phyloP scores from a whole-genome alignment of 2,329 filamentous ascomycete species.

The Pleoardoris graminearum region DNA sequence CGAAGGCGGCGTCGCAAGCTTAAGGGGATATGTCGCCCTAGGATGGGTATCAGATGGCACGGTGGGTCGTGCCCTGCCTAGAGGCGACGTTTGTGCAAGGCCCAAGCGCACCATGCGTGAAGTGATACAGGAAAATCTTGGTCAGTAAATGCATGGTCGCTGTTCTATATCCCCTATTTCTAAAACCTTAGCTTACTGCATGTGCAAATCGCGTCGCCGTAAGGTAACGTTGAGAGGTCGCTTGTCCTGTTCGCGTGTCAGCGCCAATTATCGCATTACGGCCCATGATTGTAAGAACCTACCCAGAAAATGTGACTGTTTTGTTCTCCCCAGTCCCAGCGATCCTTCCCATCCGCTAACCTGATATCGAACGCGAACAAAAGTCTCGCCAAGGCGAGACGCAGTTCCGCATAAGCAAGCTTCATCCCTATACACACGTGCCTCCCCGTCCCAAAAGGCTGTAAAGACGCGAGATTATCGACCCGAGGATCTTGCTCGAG shows the following conservation, averaged over 20 bases:
- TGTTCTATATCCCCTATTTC: too few species aligned
- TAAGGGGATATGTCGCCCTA: neutral
- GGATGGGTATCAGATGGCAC: too few species aligned
- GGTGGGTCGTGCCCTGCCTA: too few species aligned
- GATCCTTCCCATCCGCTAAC: slow-evolving; percentile 14
- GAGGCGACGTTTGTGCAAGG: slow-evolving; percentile 6
- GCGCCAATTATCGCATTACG: neutral
- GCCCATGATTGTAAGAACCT: neutral
- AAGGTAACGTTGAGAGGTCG: slow-evolving; percentile 6
- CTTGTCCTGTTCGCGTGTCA: slow-evolving; percentile 6
- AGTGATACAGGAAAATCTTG: neutral
- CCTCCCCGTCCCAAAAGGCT: slow-evolving; percentile 23
- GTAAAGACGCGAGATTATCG: slow-evolving; percentile 15
- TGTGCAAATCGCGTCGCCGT: neutral
- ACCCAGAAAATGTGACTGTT: slow-evolving; percentile 21
- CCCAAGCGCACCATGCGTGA: neutral
- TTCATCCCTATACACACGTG: slow-evolving; percentile 26
- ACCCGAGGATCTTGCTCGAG: slow-evolving; percentile 1
- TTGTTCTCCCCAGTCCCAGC: slow-evolving; percentile 22
- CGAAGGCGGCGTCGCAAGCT: slow-evolving; percentile 19
- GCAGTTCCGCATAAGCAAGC: slow-evolving; percentile 33
- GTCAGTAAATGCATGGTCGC: neutral
- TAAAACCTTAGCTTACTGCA: too few species aligned
- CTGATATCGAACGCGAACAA: slow-evolving; percentile 23
- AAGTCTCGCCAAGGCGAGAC: slow-evolving; percentile 22